Base-by-base conservation (phyloP, 2,329 filamentous ascomycete genomes). In the Madurella fahalii region DNA sequence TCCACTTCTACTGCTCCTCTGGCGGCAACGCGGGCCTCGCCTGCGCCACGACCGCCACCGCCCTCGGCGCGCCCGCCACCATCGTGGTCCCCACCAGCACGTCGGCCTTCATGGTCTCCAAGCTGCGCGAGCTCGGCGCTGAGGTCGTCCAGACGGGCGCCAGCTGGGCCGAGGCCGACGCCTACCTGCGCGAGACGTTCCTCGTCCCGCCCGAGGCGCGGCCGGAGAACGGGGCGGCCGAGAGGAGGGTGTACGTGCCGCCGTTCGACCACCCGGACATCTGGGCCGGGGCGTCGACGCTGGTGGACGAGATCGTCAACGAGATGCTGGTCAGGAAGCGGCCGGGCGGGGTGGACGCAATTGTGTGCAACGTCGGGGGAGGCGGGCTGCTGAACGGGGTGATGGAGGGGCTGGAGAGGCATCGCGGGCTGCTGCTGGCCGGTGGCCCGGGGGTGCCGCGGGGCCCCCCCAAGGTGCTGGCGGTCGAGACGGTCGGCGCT, bases 21-120 rank as follows among this genome's bases (percentile, higher is more conserved):
- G 89, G 87, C 60, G 89, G 89, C 51, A 94, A 94, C 63, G 89
- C 89, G 0, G 89, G 89, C 1, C 80, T 94, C 1, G 89, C 88
- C 1, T 89, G 86, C 60, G 87, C 88, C n/a, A 83, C 83, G 47
- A 86, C 88, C 0, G 85, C 88, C 11, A 74, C 73, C 40, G 76
- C 79, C 1, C 76, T 92, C 5, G 75, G 76, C 9, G 77, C 81
- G 18, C 80, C 79, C 0, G 83, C 82, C 61, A 90, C 88, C 1
- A 85, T 94, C 56, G 85, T 89, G 9, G 84, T 91, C 1, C 89
- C 89, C 0, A 68, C 75, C 2, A 76, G 76, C 8, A 90, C 87
- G 0, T 83, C 83, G 51, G 72, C 77, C 0, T 71, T 84, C 63
- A 89, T 93, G 84, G 75, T 90, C 16, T 71, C 72, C 40, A 89